A percentile compares a stretch with the other conserved stretches of the same genome.
phyloP scores from a whole-genome alignment of 306 rosid species.

The Argentina anserina region DNA sequence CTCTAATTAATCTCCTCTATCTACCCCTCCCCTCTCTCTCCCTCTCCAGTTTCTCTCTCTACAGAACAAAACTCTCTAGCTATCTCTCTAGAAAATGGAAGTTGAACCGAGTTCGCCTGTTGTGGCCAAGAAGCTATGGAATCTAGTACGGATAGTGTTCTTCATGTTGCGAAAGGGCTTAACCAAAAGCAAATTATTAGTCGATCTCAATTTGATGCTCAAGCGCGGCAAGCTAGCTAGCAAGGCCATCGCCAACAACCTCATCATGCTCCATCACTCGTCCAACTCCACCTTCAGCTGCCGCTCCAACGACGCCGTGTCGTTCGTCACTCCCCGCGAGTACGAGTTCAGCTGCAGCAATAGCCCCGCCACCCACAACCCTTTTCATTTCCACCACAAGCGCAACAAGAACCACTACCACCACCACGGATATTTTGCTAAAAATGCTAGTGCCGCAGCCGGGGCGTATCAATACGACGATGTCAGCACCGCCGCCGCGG shows the following conservation, averaged over 20 bases:
- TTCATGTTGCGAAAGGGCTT: conserved; percentile 65
- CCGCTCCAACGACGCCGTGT: conserved; percentile 45
- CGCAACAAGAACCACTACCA: conserved; percentile 27
- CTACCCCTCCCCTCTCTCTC: conserved; percentile 15
- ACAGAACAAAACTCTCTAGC: conserved; percentile 4
- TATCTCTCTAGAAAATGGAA: conserved; percentile 46
- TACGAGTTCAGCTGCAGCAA: conserved; percentile 96
- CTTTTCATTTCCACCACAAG: conserved; percentile 32
- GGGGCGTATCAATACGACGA: conserved; percentile 41
- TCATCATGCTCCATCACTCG: conserved; percentile 42
- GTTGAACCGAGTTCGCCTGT: conserved; percentile 39
- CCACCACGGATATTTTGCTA: conserved; percentile 17
- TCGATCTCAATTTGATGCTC: conserved; percentile 49
- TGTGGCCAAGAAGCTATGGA: conserved; percentile 63
- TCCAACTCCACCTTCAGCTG: conserved; percentile 46
- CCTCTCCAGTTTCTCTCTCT: background rate
- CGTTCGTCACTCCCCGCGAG: conserved; percentile 56
- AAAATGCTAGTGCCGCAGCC: conserved; percentile 1
- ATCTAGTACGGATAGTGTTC: conserved; percentile 46
- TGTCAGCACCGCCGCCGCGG: conserved; percentile 37
- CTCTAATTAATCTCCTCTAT: background rate
- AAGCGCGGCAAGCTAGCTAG: conserved; percentile 73
- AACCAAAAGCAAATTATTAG: conserved; percentile 53
- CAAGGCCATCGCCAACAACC: conserved; percentile 51
- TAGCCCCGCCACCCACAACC: conserved; percentile 50